Conservation (phyloP, 805 yeast genomes). For the Myxozyma neotropica region DNA sequence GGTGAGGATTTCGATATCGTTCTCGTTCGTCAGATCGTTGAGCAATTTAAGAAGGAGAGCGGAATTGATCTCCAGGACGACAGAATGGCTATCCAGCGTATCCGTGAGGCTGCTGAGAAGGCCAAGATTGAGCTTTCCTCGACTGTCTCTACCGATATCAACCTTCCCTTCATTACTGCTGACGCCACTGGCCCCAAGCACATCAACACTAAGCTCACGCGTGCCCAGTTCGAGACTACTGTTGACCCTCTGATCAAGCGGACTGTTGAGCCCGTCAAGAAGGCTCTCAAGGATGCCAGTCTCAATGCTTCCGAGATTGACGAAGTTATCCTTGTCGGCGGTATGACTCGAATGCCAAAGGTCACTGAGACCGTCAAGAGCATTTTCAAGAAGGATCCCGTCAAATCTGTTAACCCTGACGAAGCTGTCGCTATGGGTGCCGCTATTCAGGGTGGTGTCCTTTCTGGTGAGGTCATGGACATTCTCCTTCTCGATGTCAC, state of each 20-base stretch:
- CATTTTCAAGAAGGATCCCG: conserved; percentile 80
- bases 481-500: conserved; percentile 87
- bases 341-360: conserved; percentile 93
- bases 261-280: conserved; percentile 75
- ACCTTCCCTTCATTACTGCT: conserved; percentile 84
- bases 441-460: conserved; percentile 95
- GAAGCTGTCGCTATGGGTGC: conserved; percentile 97
- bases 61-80: conserved; percentile 67
- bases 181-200: conserved; percentile 82
- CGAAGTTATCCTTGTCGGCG: conserved; percentile 85
- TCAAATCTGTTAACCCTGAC: conserved; percentile 91
- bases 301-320: conserved; percentile 65
- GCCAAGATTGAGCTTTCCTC: conserved; percentile 86
- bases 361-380: conserved; percentile 74
- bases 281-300: conserved; percentile 80
- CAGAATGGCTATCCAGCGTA: conserved; percentile 80
- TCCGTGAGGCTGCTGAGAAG: conserved; percentile 86
- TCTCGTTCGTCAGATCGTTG: conserved; percentile 79
- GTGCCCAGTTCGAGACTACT: conserved; percentile 67
- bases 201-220: conserved; percentile 67
- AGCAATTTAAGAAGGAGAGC: conserved; percentile 71
- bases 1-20: conserved; percentile 92
- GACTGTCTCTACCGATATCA: conserved; percentile 68
- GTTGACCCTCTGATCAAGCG: conserved; percentile 71
- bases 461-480: conserved; percentile 92